Evolutionary conservation across 768 basidiomycete genomes (phyloP), one percentile per base, ranked within the genome.

Genomic region (Heimioporus sp.): DNA sequence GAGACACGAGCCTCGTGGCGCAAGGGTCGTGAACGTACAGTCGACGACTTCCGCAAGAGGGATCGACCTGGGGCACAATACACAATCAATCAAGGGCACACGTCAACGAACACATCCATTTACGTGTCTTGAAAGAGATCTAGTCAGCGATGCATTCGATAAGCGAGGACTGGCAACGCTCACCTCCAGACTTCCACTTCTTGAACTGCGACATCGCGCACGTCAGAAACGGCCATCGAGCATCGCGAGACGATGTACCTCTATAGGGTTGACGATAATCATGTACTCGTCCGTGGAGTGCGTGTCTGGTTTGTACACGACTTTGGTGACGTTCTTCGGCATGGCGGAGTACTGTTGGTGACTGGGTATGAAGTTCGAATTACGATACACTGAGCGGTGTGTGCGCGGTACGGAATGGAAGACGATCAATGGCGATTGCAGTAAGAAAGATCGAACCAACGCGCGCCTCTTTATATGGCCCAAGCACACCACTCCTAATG

Each of bases 161-260:
- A 43, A 52, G 41, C 34, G 9, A 30, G n/a, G 35, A 12, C 7
- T 1, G 28, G 44, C 35, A 34, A 43, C 21, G 44, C 80, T 73
- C 56, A 90, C 90, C 89, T 79, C 87, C 90, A 10, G 72, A 78
- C 68, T 82, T 87, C 87, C 87, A 92, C 67, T 83, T 87, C 73
- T 82, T 81, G 69, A 72, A 88, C 90, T 90, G 57, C 42, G 36
- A 34, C 51, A 55, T 37, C 46, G 28, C 45, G 34, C 47, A 21
- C 20, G 39, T 59, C 44, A 59, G 54, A 40, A 24, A 16, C 34
- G 35, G 46, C 34, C 35, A 45, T 45, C 39, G 39, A 34, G 48
- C 24, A 43, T 52, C 28, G 32, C 36, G 42, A 48, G 43, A 54
- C 40, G 42, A 59, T 78, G 19, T 56, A 91, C 90, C 80, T 83